Base-by-base conservation (phyloP, 176 grass and related monocot genomes). In the Guadua angustifolia region DNA sequence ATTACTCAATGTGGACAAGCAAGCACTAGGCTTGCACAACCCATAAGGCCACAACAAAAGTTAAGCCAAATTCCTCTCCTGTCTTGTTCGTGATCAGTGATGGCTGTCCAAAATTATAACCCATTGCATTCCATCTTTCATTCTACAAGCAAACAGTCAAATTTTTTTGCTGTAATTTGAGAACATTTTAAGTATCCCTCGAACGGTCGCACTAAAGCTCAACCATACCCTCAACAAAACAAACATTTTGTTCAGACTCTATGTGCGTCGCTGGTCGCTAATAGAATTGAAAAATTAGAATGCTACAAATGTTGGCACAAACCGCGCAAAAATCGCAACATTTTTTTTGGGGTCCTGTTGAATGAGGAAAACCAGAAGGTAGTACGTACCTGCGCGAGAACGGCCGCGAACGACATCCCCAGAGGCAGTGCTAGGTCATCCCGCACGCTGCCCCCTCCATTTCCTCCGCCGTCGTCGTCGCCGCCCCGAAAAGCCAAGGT, bases 341-440 rank as follows among this genome's bases (percentile, higher is more conserved):
- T 74, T 11, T 65, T 19, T 69, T 73, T 74, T 3, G 35, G 35
- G 35, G 35, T 29, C 29, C 1, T 29, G 17, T 8, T 19, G 0
- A 4, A 57, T 18, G 4, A 47, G 39, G 25, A 42, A 42, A 62
- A 8, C 10, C 55, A 53, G 6, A 1, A n/a, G 42, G 0, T 42
- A 47, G 78, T 16, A 85, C 86, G 68, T 66, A 95, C 96, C 89
- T 93, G 87, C 14, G 88, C 79, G 29, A 98, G 66, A 56, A 98
- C 91, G 56, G 96, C 93, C 5, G 91, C 93, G 73, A 95, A 95
- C 0, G 93, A 94, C 91, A 98, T 95, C 17, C 96, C 93, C n/a
- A 95, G 80, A 21, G 96, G 93, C 71, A 98, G 87, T 26, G 91
- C 93, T 55, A 98, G 87, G 79, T 95, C 89, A 14, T 88, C 88